These are phyloP conservation scores for Metarhizium sp. DNA, from an alignment of 2,329 filamentous ascomycete species.

Conservation along the genomic window DNA sequence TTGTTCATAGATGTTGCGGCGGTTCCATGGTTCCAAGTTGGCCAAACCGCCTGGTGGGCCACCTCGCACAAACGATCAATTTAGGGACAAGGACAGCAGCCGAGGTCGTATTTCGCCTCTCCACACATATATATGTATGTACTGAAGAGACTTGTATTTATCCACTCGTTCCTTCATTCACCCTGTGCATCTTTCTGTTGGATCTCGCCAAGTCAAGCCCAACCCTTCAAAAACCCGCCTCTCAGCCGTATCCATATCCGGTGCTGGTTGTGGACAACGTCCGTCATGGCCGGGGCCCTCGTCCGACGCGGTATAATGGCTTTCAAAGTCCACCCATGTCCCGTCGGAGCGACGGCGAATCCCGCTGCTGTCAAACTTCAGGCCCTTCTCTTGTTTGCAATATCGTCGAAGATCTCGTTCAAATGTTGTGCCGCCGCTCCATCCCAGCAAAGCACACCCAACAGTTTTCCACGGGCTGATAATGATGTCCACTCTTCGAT, in stretches of 20 bases:
- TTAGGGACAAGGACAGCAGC: too few relatives aligned
- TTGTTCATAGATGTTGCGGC: too few relatives aligned
- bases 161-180: conserved; percentile 20
- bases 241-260: conserved; percentile 65
- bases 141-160: not conserved
- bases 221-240: conserved; percentile 70
- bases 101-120: too few relatives aligned
- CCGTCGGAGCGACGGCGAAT: conserved; percentile 60
- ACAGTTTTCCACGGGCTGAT: conserved; percentile 80
- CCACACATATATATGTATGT: not conserved
- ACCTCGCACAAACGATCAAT: too few relatives aligned
- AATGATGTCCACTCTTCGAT: conserved; percentile 87
- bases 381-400: conserved; percentile 58
- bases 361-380: conserved; percentile 90
- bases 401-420: conserved; percentile 77
- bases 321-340: conserved; percentile 63
- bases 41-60: too few relatives aligned
- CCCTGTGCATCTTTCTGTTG: conserved; percentile 59
- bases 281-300: not conserved
- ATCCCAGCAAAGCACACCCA: conserved; percentile 80
- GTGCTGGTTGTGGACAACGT: conserved; percentile 31
- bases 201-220: conserved; percentile 56
- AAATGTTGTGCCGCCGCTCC: conserved; percentile 84
- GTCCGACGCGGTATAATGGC: conserved; percentile 9
- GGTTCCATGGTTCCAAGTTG: too few relatives aligned